Evolutionary conservation across 176 grass and related monocot genomes (phyloP).

Genomic region (Coix lacrymajobi): DNA sequence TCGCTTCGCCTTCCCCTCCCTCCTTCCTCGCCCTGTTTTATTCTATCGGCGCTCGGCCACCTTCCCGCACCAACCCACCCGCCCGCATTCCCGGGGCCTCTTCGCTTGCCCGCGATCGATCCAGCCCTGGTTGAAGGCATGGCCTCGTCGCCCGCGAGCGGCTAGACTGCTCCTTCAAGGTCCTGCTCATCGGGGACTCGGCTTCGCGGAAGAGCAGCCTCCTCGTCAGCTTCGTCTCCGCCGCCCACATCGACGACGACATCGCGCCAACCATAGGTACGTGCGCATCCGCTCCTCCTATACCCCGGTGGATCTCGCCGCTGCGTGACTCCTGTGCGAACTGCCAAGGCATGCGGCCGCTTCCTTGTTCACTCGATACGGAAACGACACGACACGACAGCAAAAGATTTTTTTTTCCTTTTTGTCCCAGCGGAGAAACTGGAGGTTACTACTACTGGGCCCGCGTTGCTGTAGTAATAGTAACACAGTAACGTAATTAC

Average conservation of each 20-base stretch:
- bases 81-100: constrained; percentile 12
- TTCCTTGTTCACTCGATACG: constrained; percentile 4
- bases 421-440: not conserved
- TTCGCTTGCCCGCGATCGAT: constrained; percentile 8
- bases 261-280: constrained; percentile 68
- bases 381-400: not conserved
- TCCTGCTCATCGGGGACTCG: constrained; percentile 76
- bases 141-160: constrained; percentile 37
- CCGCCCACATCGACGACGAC: constrained; percentile 37
- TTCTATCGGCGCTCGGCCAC: constrained; percentile 12
- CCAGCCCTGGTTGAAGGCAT: not conserved
- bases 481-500: not conserved
- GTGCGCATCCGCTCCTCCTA: not conserved
- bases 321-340: not conserved
- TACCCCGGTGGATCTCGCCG: constrained; percentile 19
- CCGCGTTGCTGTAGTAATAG: not conserved
- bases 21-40: not conserved
- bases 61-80: constrained; percentile 31
- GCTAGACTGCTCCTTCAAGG: constrained; percentile 75
- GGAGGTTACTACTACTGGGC: not conserved
- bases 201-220: constrained; percentile 83
- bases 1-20: constrained; percentile 2
- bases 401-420: not conserved
- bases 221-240: constrained; percentile 73
- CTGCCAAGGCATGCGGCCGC: not conserved